Percentiles rank a stretch among this genome's conserved stretches.
Conservation (phyloP, 1,284 basidiomycete species). For the Phellopilus nigrolimitatus region DNA sequence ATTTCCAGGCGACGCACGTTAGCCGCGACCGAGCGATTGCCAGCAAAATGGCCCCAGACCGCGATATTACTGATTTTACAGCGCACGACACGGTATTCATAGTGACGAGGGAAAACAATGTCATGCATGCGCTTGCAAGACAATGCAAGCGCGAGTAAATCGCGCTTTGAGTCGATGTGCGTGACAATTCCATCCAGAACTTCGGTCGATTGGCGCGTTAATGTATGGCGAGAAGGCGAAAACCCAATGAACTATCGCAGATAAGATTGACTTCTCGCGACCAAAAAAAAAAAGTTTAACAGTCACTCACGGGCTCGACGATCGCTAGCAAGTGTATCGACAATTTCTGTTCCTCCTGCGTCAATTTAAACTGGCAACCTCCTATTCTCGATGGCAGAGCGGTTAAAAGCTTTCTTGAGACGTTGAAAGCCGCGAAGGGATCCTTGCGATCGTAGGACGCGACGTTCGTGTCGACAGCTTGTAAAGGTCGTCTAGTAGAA, state of each 20-base stretch:
- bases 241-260: constrained; percentile 41
- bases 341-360: constrained; percentile 53
- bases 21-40: constrained; percentile 48
- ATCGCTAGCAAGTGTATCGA: constrained; percentile 53
- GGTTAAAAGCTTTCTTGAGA: constrained; percentile 45
- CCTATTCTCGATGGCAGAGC: constrained; percentile 48
- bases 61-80: constrained; percentile 52
- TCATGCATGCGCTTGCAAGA: constrained; percentile 49
- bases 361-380: constrained; percentile 49
- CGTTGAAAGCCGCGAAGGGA: constrained; percentile 52
- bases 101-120: constrained; percentile 54
- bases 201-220: constrained; percentile 55
- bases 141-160: constrained; percentile 48
- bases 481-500: neutral
- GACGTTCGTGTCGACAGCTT: constrained; percentile 14
- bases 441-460: constrained; percentile 52
- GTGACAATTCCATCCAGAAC: constrained; percentile 54
- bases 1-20: constrained; percentile 57
- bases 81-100: constrained; percentile 51
- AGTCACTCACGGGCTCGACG: constrained; percentile 41
- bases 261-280: neutral
- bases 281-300: no score
- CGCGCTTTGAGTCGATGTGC: constrained; percentile 45
- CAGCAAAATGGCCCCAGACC: constrained; percentile 57
- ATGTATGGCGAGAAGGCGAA: constrained; percentile 38